Conservation (phyloP, 2,329 filamentous ascomycete genomes). For the Cladobotryum mycophilum region DNA sequence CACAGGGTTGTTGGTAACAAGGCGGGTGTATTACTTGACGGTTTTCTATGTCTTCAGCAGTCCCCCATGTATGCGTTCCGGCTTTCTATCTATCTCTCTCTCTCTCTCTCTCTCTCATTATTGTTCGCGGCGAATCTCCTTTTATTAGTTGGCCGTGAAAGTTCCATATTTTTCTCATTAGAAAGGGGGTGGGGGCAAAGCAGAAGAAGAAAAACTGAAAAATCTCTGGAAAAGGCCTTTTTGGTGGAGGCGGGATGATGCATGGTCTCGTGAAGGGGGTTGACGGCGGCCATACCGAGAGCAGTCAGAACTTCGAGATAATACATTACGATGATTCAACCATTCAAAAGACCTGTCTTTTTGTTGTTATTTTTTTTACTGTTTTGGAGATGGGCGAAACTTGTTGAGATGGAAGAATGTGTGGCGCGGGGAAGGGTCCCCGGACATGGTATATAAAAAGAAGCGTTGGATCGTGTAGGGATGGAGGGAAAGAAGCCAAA, state of each 20-base stretch:
- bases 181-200: constrained; percentile 6
- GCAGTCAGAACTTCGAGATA: constrained; percentile 28
- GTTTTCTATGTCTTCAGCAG: constrained; percentile 26
- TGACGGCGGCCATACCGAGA: constrained; percentile 27
- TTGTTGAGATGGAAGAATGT: too few relatives aligned
- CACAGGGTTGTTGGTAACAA: constrained; percentile 24
- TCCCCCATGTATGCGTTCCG: constrained; percentile 21
- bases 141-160: not conserved
- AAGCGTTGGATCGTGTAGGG: not conserved
- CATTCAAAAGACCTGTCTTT: not conserved
- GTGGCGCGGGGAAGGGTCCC: too few relatives aligned
- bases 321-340: constrained; percentile 32
- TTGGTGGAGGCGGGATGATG: constrained; percentile 11
- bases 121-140: constrained; percentile 3
- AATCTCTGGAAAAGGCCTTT: constrained; percentile 12
- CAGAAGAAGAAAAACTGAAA: constrained; percentile 6
- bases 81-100: constrained; percentile 5
- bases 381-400: not conserved
- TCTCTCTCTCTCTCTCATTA: not conserved
- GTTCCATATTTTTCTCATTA: constrained; percentile 4
- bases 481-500: not conserved
- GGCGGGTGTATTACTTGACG: constrained; percentile 32
- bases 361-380: not conserved
- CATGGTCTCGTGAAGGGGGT: constrained; percentile 14
- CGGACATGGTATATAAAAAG: too few relatives aligned